phyloP scores from a whole-genome alignment of 1,284 basidiomycete genomes.

The Xerocomus amazonicus region DNA sequence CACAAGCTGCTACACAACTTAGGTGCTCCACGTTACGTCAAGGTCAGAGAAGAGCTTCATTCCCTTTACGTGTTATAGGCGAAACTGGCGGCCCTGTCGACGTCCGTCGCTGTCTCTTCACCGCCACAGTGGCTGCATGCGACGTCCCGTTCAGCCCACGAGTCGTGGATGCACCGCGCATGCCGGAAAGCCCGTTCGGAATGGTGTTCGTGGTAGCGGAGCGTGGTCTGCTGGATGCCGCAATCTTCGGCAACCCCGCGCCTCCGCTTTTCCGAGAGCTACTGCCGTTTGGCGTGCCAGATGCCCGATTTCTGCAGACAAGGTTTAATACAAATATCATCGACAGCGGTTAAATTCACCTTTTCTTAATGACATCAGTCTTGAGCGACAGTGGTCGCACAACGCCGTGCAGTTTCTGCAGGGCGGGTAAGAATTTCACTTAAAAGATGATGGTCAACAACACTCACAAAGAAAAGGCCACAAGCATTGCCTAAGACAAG shows the following conservation, averaged over 20 bases:
- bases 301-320: constrained; percentile 67
- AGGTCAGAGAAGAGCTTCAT: constrained; percentile 22
- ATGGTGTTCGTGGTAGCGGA: constrained; percentile 56
- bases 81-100: constrained; percentile 48
- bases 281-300: constrained; percentile 57
- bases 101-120: constrained; percentile 79
- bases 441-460: neutral
- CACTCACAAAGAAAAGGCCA: constrained; percentile 84
- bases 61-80: constrained; percentile 36
- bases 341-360: constrained; percentile 43
- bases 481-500: constrained; percentile 68
- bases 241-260: constrained; percentile 62
- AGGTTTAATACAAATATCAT: constrained; percentile 6
- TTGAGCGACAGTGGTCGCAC: constrained; percentile 91
- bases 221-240: constrained; percentile 52
- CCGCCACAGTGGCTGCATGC: constrained; percentile 42
- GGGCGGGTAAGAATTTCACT: constrained; percentile 14
- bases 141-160: constrained; percentile 28
- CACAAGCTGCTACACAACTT: constrained; percentile 1
- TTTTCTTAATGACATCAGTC: constrained; percentile 97
- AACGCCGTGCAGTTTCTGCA: constrained; percentile 90
- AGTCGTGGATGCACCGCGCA: constrained; percentile 37
- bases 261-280: constrained; percentile 57
- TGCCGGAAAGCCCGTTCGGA: constrained; percentile 41
- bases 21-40: neutral